A percentile compares a stretch with the other conserved stretches of the same genome.
Evolutionary conservation across 1,139 yeast genomes (phyloP).

Genomic region (Sugiyamaella castrensis): DNA sequence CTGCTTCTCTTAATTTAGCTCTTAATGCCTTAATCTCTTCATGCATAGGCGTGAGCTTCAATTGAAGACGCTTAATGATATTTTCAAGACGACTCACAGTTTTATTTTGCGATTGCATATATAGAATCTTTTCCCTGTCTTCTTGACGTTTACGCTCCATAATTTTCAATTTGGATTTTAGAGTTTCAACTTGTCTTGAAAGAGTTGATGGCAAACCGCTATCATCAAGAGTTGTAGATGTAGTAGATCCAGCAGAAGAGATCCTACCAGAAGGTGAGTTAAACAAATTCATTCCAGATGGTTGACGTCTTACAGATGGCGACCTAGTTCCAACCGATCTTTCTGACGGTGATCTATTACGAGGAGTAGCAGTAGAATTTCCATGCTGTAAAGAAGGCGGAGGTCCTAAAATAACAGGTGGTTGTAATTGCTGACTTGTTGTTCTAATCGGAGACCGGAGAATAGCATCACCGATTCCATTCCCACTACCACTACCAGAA

Average conservation of each 20-base stretch:
- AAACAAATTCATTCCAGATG: constrained; percentile 2
- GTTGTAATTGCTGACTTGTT: no score
- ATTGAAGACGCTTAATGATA: constrained; percentile 41
- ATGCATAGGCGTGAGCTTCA: constrained; percentile 37
- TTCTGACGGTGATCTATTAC: not conserved
- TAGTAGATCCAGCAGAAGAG: constrained; percentile 3
- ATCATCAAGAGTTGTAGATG: constrained; percentile 7
- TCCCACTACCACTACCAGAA: no score
- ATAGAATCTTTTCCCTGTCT: constrained; percentile 29
- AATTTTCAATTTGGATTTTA: constrained; percentile 32
- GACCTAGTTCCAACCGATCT: not conserved
- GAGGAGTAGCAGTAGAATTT: not conserved
- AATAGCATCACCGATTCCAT: no score
- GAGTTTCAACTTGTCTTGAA: constrained; percentile 30
- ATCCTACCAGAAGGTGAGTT: constrained; percentile 1
- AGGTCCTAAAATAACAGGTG: not conserved
- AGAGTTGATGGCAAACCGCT: constrained; percentile 14
- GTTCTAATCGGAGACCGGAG: no score
- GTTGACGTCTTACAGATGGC: not conserved
- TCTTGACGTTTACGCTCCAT: constrained; percentile 35
- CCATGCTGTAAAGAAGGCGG: not conserved
- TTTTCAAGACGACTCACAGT: constrained; percentile 37
- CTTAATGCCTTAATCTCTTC: constrained; percentile 37
- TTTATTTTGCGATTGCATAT: constrained; percentile 29
- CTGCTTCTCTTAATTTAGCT: constrained; percentile 24